A percentile compares a stretch with the other conserved stretches of the same genome.
phyloP scores from a whole-genome alignment of 2,329 filamentous ascomycete genomes.

The Madurella mycetomatis region DNA sequence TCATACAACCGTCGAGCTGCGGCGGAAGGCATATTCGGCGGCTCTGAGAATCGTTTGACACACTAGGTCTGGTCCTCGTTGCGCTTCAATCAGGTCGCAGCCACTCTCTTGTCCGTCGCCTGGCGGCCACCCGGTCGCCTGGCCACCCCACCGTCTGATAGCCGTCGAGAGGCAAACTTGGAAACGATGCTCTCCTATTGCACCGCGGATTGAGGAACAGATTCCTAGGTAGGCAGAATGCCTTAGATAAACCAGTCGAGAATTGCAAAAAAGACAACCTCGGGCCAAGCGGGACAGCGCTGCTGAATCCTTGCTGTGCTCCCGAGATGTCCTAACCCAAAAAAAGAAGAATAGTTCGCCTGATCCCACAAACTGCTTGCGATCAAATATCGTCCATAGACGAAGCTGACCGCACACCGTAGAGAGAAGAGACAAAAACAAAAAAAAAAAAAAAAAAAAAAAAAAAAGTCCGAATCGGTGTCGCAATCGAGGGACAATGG shows the following conservation, averaged over 20 bases:
- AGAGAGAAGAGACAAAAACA: not conserved
- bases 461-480: not conserved
- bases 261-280: slow-evolving; percentile 20
- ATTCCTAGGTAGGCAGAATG: too few species aligned
- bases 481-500: slow-evolving; percentile 2
- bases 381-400: not conserved
- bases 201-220: not conserved
- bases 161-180: slow-evolving; percentile 6
- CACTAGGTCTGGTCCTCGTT: slow-evolving; percentile 8
- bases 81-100: slow-evolving; percentile 20
- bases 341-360: not conserved
- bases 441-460: not conserved
- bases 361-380: not conserved
- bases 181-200: slow-evolving; percentile 4
- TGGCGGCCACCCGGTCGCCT: slow-evolving; percentile 20
- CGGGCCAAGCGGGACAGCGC: slow-evolving; percentile 42
- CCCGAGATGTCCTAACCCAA: slow-evolving; percentile 9
- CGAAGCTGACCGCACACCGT: not conserved
- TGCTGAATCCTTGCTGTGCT: slow-evolving; percentile 43
- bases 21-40: slow-evolving; percentile 55
- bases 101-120: slow-evolving; percentile 18
- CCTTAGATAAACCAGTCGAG: not conserved
- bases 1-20: slow-evolving; percentile 58
- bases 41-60: slow-evolving; percentile 7
- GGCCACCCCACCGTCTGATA: slow-evolving; percentile 19